Percentiles rank a stretch among this genome's conserved stretches.
phyloP scores from a whole-genome alignment of 2,329 filamentous ascomycete species.

The Alternaria consortialis region DNA sequence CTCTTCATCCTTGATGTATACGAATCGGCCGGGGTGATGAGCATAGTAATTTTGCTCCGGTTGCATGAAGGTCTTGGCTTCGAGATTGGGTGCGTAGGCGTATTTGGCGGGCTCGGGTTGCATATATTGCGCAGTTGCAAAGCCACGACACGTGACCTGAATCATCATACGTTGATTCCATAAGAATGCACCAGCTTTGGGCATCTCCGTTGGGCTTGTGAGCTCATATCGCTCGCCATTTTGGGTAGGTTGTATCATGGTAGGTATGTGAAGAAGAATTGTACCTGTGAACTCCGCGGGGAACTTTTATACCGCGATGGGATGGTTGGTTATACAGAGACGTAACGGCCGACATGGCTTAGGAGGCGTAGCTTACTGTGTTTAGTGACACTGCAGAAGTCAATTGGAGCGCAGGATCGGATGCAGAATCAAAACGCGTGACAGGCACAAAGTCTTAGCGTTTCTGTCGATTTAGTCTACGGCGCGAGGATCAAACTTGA shows the following conservation, averaged over 20 bases:
- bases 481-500: conserved; percentile 10
- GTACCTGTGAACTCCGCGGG: conserved; percentile 14
- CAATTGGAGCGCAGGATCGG: conserved; percentile 18
- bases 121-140: conserved; percentile 67
- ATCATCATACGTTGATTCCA: conserved; percentile 72
- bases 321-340: conserved; percentile 37
- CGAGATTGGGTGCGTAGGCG: conserved; percentile 66
- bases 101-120: conserved; percentile 69
- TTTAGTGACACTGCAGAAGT: conserved; percentile 31
- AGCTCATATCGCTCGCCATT: conserved; percentile 66
- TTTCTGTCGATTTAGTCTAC: conserved; percentile 13
- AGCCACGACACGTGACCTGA: conserved; percentile 67
- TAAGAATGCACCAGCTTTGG: conserved; percentile 65
- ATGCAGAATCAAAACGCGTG: conserved; percentile 17
- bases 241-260: conserved; percentile 53
- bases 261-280: conserved; percentile 18
- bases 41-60: conserved; percentile 68
- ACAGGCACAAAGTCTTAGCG: conserved; percentile 19
- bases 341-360: conserved; percentile 28
- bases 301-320: conserved; percentile 26
- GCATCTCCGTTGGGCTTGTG: conserved; percentile 64
- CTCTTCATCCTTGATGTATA: conserved; percentile 67
- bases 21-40: conserved; percentile 67
- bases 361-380: conserved; percentile 42
- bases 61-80: conserved; percentile 69